Conservation (phyloP, 306 rosid genomes). For the Hippophae tibetana region DNA sequence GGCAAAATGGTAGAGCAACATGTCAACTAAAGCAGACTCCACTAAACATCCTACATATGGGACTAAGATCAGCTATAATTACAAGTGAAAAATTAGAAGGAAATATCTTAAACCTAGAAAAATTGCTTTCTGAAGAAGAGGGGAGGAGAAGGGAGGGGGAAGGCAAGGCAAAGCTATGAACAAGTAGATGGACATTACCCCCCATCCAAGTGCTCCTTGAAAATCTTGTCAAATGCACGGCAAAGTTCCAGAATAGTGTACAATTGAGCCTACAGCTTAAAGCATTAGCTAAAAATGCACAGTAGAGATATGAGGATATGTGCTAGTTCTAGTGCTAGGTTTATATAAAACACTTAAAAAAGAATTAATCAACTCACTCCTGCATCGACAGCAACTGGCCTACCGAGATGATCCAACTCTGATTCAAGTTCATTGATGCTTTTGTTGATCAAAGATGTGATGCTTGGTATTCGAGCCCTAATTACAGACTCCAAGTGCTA, state of each 20-base stretch:
- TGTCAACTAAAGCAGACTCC: too few species aligned
- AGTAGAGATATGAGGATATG: slow-evolving; percentile 6
- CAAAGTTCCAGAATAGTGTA: slow-evolving; percentile 92
- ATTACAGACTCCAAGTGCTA: slow-evolving; percentile 80
- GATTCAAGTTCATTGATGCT: slow-evolving; percentile 85
- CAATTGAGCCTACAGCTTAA: slow-evolving; percentile 64
- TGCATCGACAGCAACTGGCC: slow-evolving; percentile 80
- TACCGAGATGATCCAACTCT: slow-evolving; percentile 78
- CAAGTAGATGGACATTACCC: slow-evolving; percentile 40
- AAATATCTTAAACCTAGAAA: neutral
- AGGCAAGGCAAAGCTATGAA: slow-evolving; percentile 1
- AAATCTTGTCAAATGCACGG: slow-evolving; percentile 86
- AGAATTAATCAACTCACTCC: slow-evolving; percentile 50
- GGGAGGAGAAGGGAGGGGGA: neutral
- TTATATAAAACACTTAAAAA: neutral
- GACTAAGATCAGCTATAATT: neutral
- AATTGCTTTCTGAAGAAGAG: slow-evolving; percentile 7
- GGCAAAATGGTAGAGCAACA: too few species aligned
- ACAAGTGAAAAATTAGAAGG: too few species aligned
- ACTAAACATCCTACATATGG: neutral
- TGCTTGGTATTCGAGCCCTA: slow-evolving; percentile 73
- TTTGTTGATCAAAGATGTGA: slow-evolving; percentile 69
- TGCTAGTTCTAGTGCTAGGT: too few species aligned
- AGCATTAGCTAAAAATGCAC: slow-evolving; percentile 8
- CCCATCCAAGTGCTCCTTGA: slow-evolving; percentile 98